phyloP scores from a whole-genome alignment of 345 rosid species.

The Eucalyptus regnans region DNA sequence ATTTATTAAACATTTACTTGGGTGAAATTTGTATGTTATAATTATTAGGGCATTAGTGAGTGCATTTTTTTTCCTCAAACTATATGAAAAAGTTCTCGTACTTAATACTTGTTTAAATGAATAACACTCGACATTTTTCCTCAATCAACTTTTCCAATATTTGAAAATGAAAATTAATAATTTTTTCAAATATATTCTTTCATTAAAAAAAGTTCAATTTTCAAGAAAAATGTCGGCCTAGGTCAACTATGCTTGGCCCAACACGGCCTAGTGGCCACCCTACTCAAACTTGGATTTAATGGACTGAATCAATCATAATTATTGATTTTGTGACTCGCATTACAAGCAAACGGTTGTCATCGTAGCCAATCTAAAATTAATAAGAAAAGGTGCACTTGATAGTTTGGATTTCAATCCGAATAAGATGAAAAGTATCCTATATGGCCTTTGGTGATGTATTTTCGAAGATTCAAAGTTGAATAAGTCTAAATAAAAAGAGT shows the following conservation, averaged over 20 bases:
- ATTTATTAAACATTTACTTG: background rate
- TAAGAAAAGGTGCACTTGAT: background rate
- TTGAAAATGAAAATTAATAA: too few species aligned
- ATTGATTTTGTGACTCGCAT: background rate
- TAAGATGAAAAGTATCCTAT: background rate
- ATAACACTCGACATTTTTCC: background rate
- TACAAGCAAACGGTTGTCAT: accelerated
- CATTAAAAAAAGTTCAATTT: background rate
- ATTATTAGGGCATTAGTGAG: background rate
- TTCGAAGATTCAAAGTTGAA: background rate
- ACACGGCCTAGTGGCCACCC: background rate
- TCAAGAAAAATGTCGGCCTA: background rate
- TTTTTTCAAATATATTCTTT: background rate
- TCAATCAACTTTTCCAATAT: background rate
- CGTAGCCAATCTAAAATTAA: background rate
- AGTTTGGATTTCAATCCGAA: background rate
- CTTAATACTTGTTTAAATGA: background rate
- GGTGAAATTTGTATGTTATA: background rate
- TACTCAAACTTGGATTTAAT: background rate
- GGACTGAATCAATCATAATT: accelerated
- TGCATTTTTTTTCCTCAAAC: background rate
- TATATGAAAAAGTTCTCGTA: background rate
- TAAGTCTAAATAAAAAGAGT: background rate
- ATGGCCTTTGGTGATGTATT: background rate
- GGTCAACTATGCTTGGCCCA: background rate